Conservation (phyloP, 441 rosid genomes). For the Aleurites moluccanus region DNA sequence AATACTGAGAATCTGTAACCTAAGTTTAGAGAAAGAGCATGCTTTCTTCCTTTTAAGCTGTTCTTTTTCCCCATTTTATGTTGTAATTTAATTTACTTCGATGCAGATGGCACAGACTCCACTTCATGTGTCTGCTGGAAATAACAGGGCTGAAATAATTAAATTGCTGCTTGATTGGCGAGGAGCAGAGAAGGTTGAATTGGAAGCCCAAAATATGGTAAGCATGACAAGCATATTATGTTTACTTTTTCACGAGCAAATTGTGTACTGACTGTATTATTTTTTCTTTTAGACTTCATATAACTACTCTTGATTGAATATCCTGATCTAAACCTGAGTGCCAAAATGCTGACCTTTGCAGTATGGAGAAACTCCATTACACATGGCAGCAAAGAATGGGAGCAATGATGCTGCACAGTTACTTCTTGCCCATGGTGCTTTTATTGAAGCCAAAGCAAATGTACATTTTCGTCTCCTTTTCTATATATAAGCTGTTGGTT, state of each 20-base stretch:
- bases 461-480: conserved; percentile 36
- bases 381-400: conserved; percentile 98
- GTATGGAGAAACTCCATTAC: conserved; percentile 99
- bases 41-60: background rate
- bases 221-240: background rate
- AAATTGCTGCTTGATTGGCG: conserved; percentile 66
- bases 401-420: conserved; percentile 71
- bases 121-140: conserved; percentile 79
- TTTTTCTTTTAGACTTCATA: background rate
- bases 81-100: no score
- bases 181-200: conserved; percentile 69
- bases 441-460: conserved; percentile 85
- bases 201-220: conserved; percentile 87
- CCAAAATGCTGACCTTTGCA: conserved; percentile 35
- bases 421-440: conserved; percentile 85
- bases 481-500: background rate
- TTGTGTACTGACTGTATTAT: background rate
- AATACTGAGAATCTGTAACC: background rate
- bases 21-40: background rate
- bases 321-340: conserved; percentile 8
- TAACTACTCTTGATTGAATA: conserved; percentile 12
- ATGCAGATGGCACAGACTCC: conserved; percentile 95
- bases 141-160: conserved; percentile 66
- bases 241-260: background rate
- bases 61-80: conserved; percentile 17